Base-by-base conservation (phyloP, 345 rosid genomes). In the Aurinia saxatilis region DNA sequence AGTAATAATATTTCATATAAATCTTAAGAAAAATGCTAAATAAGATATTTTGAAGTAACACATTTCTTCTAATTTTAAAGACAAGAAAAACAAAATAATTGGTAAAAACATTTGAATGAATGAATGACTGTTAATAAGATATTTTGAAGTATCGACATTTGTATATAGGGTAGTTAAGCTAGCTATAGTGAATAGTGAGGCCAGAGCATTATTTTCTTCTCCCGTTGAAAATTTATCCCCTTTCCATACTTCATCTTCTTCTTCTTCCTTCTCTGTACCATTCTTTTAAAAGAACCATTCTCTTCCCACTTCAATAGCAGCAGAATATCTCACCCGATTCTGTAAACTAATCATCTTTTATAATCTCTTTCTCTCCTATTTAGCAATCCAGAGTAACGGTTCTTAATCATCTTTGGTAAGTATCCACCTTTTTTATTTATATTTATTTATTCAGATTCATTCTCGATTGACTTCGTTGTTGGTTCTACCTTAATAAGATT, bases 101-200 rank as follows among this genome's bases (percentile, higher is more conserved):
- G 25, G 25, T 21, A 21, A 21, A 21, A 21, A 21, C 4, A 1
- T 21, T 21, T 4, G 25, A 21, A 21, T 21, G 25, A 21, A 21
- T n/a, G n/a, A n/a, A n/a, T n/a, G n/a, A 21, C 25, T 34, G 12
- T 5, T 34, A 34, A 8, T 34, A 8, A 34, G 31, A 27, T 41
- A 29, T 40, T 8, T 57, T 27, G 6, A 37, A 40, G 37, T 46
- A 60, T 10, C 15, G 8, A 14, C 21, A 18, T 44, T 37, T 45
- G 0, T 50, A 17, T 45, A 46, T 27, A 27, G 31, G 5, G 48
- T n/a, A n/a, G n/a, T n/a, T n/a, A n/a, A n/a, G n/a, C 12, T 46
- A 46, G 63, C 42, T 30, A n/a, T 14, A 50, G 29, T 31, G 58
- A 68, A 12, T 42, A 59, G 66, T 50, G 66, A 42, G 35, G 37